Base-by-base conservation (phyloP, 257 asterid genomes). In the Solanum peruvianum region DNA sequence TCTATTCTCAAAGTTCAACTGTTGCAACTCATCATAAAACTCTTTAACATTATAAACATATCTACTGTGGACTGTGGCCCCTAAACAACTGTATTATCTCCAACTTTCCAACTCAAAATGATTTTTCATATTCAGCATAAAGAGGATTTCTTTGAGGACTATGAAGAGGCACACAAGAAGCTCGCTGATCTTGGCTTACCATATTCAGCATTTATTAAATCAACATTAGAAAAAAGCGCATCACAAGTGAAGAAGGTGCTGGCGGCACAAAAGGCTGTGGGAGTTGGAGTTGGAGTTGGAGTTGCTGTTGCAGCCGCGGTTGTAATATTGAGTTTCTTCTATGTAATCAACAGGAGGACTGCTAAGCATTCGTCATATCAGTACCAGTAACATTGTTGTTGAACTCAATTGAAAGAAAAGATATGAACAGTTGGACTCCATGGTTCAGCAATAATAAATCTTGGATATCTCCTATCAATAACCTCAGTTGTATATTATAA, bases 151-250 rank as follows among this genome's bases (percentile, higher is more conserved):
- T 90, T 93, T 88, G 91, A 69, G 87, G 96, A 95, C 87, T 95
- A 95, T 31, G 94, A 94, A 2, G 93, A 66, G 11, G 94, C 98
- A 44, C 99, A 97, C 91, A 97, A 95, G 89, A 95, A 92, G 86
- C 96, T 97, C 21, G 94, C 98, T 2, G 98, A 97, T 85, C 91
- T 94, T 39, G 97, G 96, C 60, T 94, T 96, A 76, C 91, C 91
- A 14, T 89, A 92, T 44, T 86, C 89, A 1, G 86, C 92, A 9
- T 18, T 42, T 41, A 73, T 81, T 76, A 88, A 82, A 56, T 56
- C 64, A 18, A 56, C 4, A 56, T 56, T 56, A 72, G 76, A 86
- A 83, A 93, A 90, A 87, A 56, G 64, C 4, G 82, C 73, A 27
- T 64, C 86, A 39, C 5, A 11, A 21, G 20, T 41, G 82, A 23